Percentiles rank a stretch among this genome's conserved stretches.
Conservation (phyloP, 805 yeast species). For the Starmerella tilneyi region DNA sequence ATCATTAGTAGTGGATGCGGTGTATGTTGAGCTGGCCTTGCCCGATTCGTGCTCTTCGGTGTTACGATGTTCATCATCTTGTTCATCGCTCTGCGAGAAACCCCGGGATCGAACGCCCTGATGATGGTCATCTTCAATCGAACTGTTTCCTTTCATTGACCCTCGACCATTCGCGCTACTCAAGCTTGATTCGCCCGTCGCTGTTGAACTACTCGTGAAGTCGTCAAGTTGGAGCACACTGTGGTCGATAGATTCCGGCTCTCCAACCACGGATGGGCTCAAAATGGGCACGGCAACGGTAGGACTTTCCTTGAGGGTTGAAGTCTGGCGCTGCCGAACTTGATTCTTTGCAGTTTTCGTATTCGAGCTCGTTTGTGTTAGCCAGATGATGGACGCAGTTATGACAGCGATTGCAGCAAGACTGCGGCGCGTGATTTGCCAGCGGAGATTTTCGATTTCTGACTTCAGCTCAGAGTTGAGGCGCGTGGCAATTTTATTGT, state of each 20-base stretch:
- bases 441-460: slow-evolving; percentile 77
- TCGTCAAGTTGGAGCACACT: slow-evolving; percentile 8
- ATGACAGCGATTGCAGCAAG: slow-evolving; percentile 60
- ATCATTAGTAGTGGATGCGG: no score
- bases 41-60: no score
- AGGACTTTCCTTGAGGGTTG: slow-evolving; percentile 8
- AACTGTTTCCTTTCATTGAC: no score
- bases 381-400: slow-evolving; percentile 46
- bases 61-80: no score
- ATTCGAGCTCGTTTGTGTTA: slow-evolving; percentile 35
- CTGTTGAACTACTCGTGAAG: no score
- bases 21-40: no score
- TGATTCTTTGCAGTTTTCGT: slow-evolving; percentile 22
- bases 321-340: slow-evolving; percentile 16
- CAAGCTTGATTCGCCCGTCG: no score
- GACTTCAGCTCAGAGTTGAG: slow-evolving; percentile 72
- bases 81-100: no score
- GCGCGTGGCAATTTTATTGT: slow-evolving; percentile 73
- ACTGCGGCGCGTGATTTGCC: slow-evolving; percentile 90
- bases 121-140: no score
- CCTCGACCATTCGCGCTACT: no score
- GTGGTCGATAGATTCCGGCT: slow-evolving; percentile 4
- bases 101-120: no score
- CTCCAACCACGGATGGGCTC: slow-evolving; percentile 19
- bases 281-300: slow-evolving; percentile 18